These are phyloP conservation scores for Bryum argenteum DNA, from an alignment of 225 moss, liverwort and hornwort genomes.

Conservation along the genomic window DNA sequence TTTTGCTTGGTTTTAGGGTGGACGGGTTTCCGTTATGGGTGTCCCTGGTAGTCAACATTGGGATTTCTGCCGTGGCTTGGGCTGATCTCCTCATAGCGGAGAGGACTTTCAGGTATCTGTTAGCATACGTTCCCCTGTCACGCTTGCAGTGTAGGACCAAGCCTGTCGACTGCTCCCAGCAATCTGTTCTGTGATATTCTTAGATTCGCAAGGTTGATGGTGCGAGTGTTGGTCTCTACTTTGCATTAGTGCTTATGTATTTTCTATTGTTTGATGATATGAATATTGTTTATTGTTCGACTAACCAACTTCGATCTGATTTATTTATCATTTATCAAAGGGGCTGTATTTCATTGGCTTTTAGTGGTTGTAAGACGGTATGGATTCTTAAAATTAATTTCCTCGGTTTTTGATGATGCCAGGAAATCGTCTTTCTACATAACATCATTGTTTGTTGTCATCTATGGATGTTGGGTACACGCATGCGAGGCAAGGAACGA, in stretches of 20 bases:
- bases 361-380: slow-evolving; percentile 1
- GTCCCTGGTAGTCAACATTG: slow-evolving; percentile 39
- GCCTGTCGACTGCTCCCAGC: background rate
- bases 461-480: slow-evolving; percentile 46
- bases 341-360: slow-evolving; percentile 19
- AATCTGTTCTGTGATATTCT: slow-evolving; percentile 7
- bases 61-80: slow-evolving; percentile 39
- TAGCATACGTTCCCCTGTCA: background rate
- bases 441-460: slow-evolving; percentile 34
- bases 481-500: slow-evolving; percentile 42
- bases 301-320: slow-evolving; percentile 2
- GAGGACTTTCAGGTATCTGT: slow-evolving; percentile 50
- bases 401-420: slow-evolving; percentile 25
- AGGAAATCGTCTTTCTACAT: slow-evolving; percentile 47
- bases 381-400: slow-evolving; percentile 2
- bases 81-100: slow-evolving; percentile 41
- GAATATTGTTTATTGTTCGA: slow-evolving; percentile 7
- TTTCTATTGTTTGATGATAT: background rate
- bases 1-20: slow-evolving; percentile 33
- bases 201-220: background rate
- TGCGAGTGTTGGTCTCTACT: background rate
- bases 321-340: slow-evolving; percentile 1
- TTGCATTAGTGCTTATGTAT: background rate
- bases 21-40: slow-evolving; percentile 47
- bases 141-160: slow-evolving; percentile 1